phyloP scores from a whole-genome alignment of 768 basidiomycete genomes.

The Collybia nuda region DNA sequence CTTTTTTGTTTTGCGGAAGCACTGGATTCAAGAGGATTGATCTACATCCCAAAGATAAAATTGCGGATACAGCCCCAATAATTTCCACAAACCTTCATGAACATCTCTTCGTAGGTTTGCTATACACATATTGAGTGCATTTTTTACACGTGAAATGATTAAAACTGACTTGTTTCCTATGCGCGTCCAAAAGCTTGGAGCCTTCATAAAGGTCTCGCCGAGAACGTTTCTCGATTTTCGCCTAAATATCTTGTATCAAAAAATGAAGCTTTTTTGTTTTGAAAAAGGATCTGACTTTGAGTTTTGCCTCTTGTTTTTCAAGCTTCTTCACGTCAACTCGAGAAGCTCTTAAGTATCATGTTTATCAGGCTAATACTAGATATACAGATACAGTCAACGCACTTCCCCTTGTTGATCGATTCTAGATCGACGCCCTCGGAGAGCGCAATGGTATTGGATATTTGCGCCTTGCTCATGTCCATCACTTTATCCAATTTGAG shows the following conservation, averaged over 20 bases:
- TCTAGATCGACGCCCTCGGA: slow-evolving; percentile 86
- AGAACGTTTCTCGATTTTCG: slow-evolving; percentile 97
- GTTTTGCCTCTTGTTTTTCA: slow-evolving; percentile 96
- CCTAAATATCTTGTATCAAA: slow-evolving; percentile 39
- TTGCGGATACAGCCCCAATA: not conserved
- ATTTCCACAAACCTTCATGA: slow-evolving; percentile 76
- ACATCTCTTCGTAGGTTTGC: slow-evolving; percentile 99
- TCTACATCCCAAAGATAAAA: slow-evolving; percentile 36
- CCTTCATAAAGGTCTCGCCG: slow-evolving; percentile 92
- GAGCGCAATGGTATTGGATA: slow-evolving; percentile 79
- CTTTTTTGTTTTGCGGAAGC: slow-evolving; percentile 86
- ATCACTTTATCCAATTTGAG: slow-evolving; percentile 83
- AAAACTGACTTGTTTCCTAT: slow-evolving; percentile 75
- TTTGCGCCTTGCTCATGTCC: slow-evolving; percentile 81
- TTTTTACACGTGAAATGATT: slow-evolving; percentile 3
- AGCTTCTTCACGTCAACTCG: slow-evolving; percentile 94
- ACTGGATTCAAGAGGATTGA: slow-evolving; percentile 89
- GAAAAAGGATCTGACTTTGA: slow-evolving; percentile 53
- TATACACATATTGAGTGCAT: slow-evolving; percentile 26
- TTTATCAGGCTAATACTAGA: slow-evolving; percentile 12
- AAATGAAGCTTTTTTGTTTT: not conserved
- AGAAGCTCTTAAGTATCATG: slow-evolving; percentile 58
- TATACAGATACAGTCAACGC: slow-evolving; percentile 20
- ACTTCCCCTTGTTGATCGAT: slow-evolving; percentile 95
- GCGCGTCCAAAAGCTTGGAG: slow-evolving; percentile 90